Base-by-base conservation (phyloP, 2,329 filamentous ascomycete species). In the Triangularia setosa region DNA sequence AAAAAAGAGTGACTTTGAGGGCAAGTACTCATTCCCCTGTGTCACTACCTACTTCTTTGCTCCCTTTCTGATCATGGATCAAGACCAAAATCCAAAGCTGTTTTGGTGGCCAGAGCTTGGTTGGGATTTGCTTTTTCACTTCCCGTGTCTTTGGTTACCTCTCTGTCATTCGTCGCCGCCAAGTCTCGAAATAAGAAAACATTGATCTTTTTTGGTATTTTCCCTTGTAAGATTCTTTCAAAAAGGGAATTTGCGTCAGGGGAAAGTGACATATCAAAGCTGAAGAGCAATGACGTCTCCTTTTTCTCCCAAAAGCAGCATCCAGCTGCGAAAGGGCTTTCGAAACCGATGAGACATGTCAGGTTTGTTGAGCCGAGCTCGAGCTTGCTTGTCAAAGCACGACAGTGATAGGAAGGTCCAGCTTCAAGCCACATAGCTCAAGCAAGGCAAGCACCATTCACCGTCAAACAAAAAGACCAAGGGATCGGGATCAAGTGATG, bases 101-200 rank as follows among this genome's bases (percentile, higher is more conserved):
- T 33, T 27, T 59, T 33, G 57, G 30, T 25, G 25, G 53, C 23
- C 12, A 9, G 23, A 16, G 12, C n/a, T 55, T 55, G 14, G 23
- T 28, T 55, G 23, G 53, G 18, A 44, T 33, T 59, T 59, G 28
- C 57, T 59, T 59, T 59, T 59, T 59, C 14, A 25, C 33, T 33
- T 59, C 30, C 57, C 57, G 57, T 59, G 57, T 59, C 40, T 59
- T 40, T 59, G 33, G 30, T 44, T 59, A 12, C 12, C 16, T 44
- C 30, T 24, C 25, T 59, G 30, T 27, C 12, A 59, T 59, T 59
- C 57, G 57, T 21, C 25, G 25, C 25, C 33, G 40, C 57, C 24
- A 33, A 48, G 40, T 48, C 18, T 48, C 57, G 4, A 44, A 59
- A 59, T 12, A 59, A 48, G 57, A 23, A 59, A 58, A 58, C 27